phyloP scores from a whole-genome alignment of 495 filamentous ascomycete species.

The Tuber borchii region DNA sequence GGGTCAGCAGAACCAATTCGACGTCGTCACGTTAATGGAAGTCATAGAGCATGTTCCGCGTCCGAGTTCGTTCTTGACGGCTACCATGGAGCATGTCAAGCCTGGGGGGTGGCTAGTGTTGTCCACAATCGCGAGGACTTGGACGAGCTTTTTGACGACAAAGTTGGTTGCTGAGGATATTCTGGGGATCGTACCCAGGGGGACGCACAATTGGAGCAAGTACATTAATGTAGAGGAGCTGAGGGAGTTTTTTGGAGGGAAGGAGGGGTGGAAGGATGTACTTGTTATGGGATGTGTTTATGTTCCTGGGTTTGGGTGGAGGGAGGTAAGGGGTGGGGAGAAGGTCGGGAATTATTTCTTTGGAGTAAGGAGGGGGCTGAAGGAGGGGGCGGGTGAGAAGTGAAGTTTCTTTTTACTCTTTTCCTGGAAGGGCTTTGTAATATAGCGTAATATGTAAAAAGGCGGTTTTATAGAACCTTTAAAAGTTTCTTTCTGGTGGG shows the following conservation, averaged over 20 bases:
- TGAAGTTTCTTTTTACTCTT: not conserved
- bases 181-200: conserved; percentile 75
- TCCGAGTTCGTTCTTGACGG: conserved; percentile 62
- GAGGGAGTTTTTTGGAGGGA: conserved; percentile 49
- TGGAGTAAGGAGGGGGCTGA: conserved; percentile 61
- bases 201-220: conserved; percentile 92
- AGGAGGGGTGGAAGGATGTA: conserved; percentile 51
- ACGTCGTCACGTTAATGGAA: conserved; percentile 70
- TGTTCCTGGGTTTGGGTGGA: conserved; percentile 88
- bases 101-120: conserved; percentile 90
- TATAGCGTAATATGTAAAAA: not conserved
- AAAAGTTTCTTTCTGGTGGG: not conserved
- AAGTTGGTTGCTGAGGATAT: conserved; percentile 89
- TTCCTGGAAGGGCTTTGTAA: not conserved
- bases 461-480: not conserved
- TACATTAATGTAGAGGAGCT: conserved; percentile 87
- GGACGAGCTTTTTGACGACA: conserved; percentile 81
- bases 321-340: conserved; percentile 71
- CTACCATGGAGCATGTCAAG: conserved; percentile 63
- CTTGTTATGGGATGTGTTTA: conserved; percentile 78
- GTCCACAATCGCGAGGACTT: conserved; percentile 82
- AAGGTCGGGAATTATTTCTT: conserved; percentile 96
- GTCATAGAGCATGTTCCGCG: conserved; percentile 84
- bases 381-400: not conserved
- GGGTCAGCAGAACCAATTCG: conserved; percentile 20